These are phyloP conservation scores for Capronia coronata DNA, from an alignment of 2,329 filamentous ascomycete species.

Conservation along the genomic window DNA sequence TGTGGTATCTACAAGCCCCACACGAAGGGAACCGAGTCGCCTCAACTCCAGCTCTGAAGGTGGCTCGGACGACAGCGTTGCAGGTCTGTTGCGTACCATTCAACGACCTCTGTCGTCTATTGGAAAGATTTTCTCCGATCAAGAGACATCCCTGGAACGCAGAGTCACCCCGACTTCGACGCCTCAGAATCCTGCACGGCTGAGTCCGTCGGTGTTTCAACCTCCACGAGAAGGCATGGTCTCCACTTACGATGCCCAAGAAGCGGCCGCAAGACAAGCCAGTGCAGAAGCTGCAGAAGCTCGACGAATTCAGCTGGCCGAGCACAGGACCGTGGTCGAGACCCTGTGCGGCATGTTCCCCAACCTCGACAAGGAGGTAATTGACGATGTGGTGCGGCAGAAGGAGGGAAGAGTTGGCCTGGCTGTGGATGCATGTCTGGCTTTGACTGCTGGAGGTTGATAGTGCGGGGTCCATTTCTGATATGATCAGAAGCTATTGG, in stretches of 20 bases:
- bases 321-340: conserved; percentile 88
- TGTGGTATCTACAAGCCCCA: conserved; percentile 46
- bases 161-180: conserved; percentile 21
- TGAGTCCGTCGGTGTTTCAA: conserved; percentile 43
- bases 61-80: conserved; percentile 70
- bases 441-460: conserved; percentile 47
- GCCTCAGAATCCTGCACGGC: conserved; percentile 40
- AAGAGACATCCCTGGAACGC: conserved; percentile 38
- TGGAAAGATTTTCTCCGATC: conserved; percentile 86
- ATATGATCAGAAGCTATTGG: too few relatives aligned
- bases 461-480: background rate
- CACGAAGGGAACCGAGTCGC: conserved; percentile 28
- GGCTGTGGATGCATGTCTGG: conserved; percentile 79
- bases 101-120: conserved; percentile 87
- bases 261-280: conserved; percentile 82
- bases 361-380: conserved; percentile 85
- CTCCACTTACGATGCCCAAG: conserved; percentile 58
- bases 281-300: conserved; percentile 86
- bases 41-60: conserved; percentile 43
- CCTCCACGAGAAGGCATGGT: conserved; percentile 36
- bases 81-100: conserved; percentile 79
- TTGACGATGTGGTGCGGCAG: conserved; percentile 91
- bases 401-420: conserved; percentile 87
- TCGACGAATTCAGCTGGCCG: conserved; percentile 69
- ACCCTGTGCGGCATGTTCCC: conserved; percentile 96